Evolutionary conservation across 768 basidiomycete genomes (phyloP), one percentile per base, ranked within the genome.

Genomic region (Tremella fuciformis): DNA sequence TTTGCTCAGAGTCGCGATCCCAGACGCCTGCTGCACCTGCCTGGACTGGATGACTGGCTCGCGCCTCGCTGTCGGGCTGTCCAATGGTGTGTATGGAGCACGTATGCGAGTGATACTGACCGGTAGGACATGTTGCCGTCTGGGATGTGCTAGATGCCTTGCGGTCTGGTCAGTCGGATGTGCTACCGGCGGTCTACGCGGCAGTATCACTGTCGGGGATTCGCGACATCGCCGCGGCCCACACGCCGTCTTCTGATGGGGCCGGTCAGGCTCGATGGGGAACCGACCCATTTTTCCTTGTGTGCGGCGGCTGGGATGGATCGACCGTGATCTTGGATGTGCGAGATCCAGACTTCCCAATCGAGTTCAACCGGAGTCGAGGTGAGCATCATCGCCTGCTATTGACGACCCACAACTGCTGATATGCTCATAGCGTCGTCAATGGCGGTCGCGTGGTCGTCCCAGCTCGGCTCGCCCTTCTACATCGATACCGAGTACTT

Each of bases 31-130:
- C n/a, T 87, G 86, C 70, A 87, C 84, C 82, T 82, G 84, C 15
- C 80, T 96, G 53, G 91, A 96, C 65, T 97, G 92, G 92, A 88
- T 85, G 0, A 91, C 89, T 62, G 89, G 89, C 62, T 86, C 88
- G 57, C 67, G 85, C 11, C 75, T 99, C 7, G 91, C 89, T 0
- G 84, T 88, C 13, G 93, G 92, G 0, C 86, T 86, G 24, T 86
- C 88, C 1, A 88, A 89, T 64, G 93, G 94, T 91, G 22, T 55
- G 74, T 54, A 11, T 11, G 29, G 29, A 4, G 11, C 11, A 34
- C 29, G 4, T 6, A 34, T 6, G 6, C 29, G 29, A 34, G 29
- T 34, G 29, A 6, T 4, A 6, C 29, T 34, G 29, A 52, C 13
- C 16, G 11, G 19, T 63, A 76, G 78, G 76, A 11, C 65, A 63